Base-by-base conservation (phyloP, 2,329 filamentous ascomycete genomes). In the Neophaeococcomyces mojaviensis region DNA sequence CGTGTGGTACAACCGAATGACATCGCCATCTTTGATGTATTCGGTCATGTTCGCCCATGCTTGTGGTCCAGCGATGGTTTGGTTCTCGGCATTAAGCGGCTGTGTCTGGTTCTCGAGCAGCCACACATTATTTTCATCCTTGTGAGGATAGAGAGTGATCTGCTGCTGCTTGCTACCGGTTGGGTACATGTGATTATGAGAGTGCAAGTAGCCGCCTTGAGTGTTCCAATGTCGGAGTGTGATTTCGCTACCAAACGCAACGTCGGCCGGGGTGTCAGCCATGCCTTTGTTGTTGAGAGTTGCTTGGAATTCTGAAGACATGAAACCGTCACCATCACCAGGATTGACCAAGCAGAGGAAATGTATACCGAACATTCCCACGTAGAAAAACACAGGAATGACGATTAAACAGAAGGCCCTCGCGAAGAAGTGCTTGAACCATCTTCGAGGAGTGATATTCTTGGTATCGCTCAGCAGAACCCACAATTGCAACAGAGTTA, bases 301-400 rank as follows among this genome's bases (percentile, higher is more conserved):
- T 26, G 92, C 86, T 70, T 98, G 92, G 73, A 98, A 98, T 63
- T 98, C 92, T 46, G 90, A 95, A 62, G 89, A 96, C 92, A 98
- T 98, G 74, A 98, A 98, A 46, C 92, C 92, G 66, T 98, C 92
- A 45, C 92, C 92, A 43, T 98, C 92, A 49, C 92, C 92, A 22
- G 92, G 92, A 69, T 98, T 98, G 49, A 84, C 79, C 34, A 98
- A 77, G 72, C 87, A 94, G 56, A 89, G 57, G 68, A 98, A 98
- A 73, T 98, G 92, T 59, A 98, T 94, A 44, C 80, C 89, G 61
- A 98, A 98, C 86, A 97, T 95, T 60, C 79, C 83, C 74, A 96
- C 83, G 72, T 98, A 98, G 69, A 98, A 95, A 30, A 80, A 81
- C 20, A 85, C 56, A 5, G 92, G 92, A 55, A 98, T 86, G 56